phyloP scores from a whole-genome alignment of 2,329 filamentous ascomycete species.

The Orbilia quercus region DNA sequence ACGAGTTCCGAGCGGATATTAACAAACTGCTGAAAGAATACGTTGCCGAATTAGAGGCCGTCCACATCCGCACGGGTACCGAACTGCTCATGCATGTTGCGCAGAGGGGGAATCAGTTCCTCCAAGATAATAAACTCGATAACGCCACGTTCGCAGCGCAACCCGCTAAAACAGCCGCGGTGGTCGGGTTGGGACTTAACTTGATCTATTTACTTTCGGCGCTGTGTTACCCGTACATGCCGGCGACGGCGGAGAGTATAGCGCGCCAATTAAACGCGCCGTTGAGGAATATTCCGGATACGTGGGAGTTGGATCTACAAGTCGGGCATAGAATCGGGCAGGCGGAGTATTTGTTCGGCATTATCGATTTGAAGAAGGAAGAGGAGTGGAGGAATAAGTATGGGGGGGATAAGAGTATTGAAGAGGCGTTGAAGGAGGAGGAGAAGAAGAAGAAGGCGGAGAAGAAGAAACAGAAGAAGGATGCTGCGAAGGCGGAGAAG shows the following conservation, averaged over 20 bases:
- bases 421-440: conserved; percentile 63
- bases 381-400: conserved; percentile 84
- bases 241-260: conserved; percentile 79
- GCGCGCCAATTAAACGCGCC: conserved; percentile 77
- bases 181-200: conserved; percentile 84
- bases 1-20: conserved; percentile 69
- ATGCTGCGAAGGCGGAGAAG: conserved; percentile 54
- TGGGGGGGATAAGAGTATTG: conserved; percentile 69
- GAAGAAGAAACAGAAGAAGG: conserved; percentile 84
- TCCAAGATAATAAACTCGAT: conserved; percentile 69
- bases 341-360: conserved; percentile 80
- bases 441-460: conserved; percentile 65
- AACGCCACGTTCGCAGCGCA: conserved; percentile 70
- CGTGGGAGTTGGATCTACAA: conserved; percentile 73
- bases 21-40: conserved; percentile 76
- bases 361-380: conserved; percentile 82
- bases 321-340: conserved; percentile 84
- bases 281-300: conserved; percentile 73
- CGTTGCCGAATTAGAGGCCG: conserved; percentile 74
- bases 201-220: conserved; percentile 83
- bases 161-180: conserved; percentile 69
- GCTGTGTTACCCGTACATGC: conserved; percentile 85
- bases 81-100: conserved; percentile 75
- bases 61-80: conserved; percentile 76
- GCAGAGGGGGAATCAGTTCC: conserved; percentile 70